Evolutionary conservation across 1,284 basidiomycete genomes (phyloP).

Genomic region (Apiotrichum brassicae): DNA sequence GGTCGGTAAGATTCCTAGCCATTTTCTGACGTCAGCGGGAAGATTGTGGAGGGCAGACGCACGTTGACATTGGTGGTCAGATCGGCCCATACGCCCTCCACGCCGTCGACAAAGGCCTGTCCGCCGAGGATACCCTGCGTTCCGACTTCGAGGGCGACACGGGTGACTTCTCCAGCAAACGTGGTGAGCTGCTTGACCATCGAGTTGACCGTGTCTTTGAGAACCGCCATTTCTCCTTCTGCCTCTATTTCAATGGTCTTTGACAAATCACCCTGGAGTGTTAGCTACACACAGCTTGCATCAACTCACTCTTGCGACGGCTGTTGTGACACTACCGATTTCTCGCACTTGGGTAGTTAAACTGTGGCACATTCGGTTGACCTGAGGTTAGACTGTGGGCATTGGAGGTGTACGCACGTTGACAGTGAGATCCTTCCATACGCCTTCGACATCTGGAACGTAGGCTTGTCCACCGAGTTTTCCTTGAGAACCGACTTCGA

Average conservation of each 20-base stretch:
- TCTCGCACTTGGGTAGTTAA: conserved; percentile 91
- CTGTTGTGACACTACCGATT: conserved; percentile 86
- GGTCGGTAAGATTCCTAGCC: conserved; percentile 88
- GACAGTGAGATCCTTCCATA: conserved; percentile 84
- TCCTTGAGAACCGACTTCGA: conserved; percentile 85
- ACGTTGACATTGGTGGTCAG: conserved; percentile 83
- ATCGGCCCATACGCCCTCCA: conserved; percentile 91
- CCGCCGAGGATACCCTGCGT: conserved; percentile 89
- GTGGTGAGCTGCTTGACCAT: conserved; percentile 86
- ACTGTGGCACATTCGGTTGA: conserved; percentile 88
- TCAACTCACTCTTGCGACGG: conserved; percentile 58
- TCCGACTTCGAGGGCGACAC: conserved; percentile 86
- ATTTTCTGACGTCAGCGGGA: conserved; percentile 56
- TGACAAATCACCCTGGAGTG: conserved; percentile 47
- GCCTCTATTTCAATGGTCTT: conserved; percentile 61
- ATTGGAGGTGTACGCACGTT: conserved; percentile 55
- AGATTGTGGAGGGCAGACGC: conserved; percentile 27
- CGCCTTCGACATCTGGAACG: conserved; percentile 90
- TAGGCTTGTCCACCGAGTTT: conserved; percentile 83
- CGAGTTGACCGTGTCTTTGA: conserved; percentile 60
- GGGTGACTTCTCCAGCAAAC: conserved; percentile 90
- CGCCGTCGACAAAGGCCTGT: conserved; percentile 84
- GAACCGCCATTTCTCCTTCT: conserved; percentile 82
- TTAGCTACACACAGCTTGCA: conserved; percentile 6
- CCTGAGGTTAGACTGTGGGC: conserved; percentile 48